phyloP scores from a whole-genome alignment of 495 filamentous ascomycete genomes.

The Pseudomonodictys pantanalensis region DNA sequence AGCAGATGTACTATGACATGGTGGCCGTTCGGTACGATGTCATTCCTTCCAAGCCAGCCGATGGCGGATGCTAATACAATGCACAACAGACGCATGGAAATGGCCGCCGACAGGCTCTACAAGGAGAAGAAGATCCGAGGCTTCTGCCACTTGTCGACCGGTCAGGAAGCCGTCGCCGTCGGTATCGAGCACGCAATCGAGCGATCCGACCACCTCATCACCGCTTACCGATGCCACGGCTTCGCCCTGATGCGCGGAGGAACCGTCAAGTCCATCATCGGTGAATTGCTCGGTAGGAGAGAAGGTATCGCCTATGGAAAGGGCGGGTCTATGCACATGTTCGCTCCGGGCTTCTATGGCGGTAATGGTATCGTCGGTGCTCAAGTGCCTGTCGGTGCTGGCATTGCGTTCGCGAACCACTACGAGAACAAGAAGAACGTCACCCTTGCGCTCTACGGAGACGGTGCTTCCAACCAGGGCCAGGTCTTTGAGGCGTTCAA shows the following conservation, averaged over 20 bases:
- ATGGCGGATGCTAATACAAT: slow-evolving; percentile 4
- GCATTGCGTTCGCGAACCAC: slow-evolving; percentile 94
- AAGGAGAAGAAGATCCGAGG: slow-evolving; percentile 99
- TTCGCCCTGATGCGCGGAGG: slow-evolving; percentile 96
- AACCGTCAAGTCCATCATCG: slow-evolving; percentile 88
- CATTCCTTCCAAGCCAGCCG: neutral
- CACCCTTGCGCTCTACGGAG: slow-evolving; percentile 88
- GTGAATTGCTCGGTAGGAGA: slow-evolving; percentile 89
- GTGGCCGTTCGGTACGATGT: slow-evolving; percentile 78
- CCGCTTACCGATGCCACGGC: slow-evolving; percentile 97
- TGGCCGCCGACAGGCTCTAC: slow-evolving; percentile 96
- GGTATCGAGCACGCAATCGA: slow-evolving; percentile 96
- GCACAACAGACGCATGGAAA: slow-evolving; percentile 84
- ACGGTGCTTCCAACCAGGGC: slow-evolving; percentile 96
- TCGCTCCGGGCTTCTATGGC: slow-evolving; percentile 94
- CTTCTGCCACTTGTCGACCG: slow-evolving; percentile 97
- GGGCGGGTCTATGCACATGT: slow-evolving; percentile 99
- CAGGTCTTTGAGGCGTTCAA: slow-evolving; percentile 99
- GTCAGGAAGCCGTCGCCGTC: slow-evolving; percentile 94
- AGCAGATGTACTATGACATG: slow-evolving; percentile 99
- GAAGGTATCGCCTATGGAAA: slow-evolving; percentile 98
- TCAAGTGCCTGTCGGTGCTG: slow-evolving; percentile 95
- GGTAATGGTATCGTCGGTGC: slow-evolving; percentile 99
- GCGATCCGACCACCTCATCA: slow-evolving; percentile 90
- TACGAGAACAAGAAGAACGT: slow-evolving; percentile 82